Percentiles rank a stretch among this genome's conserved stretches.
Evolutionary conservation across 2,329 filamentous ascomycete species (phyloP).

Genomic region (Aspergillus fructus): DNA sequence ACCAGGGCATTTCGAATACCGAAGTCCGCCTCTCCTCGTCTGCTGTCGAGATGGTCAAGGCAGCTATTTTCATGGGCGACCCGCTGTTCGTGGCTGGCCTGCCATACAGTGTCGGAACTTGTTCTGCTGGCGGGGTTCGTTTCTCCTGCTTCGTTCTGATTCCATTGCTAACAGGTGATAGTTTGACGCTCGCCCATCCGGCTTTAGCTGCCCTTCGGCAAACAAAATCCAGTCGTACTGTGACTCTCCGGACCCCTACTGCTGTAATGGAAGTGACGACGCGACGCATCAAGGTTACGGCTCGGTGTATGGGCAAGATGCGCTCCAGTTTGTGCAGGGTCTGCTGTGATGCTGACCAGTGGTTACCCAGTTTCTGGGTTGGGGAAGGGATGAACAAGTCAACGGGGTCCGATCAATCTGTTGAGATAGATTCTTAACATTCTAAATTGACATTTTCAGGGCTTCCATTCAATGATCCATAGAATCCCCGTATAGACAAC

Average conservation of each 20-base stretch:
- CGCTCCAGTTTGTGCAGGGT: slow-evolving; percentile 55
- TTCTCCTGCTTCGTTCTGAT: slow-evolving; percentile 14
- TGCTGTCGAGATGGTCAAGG: slow-evolving; percentile 59
- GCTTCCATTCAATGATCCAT: no score
- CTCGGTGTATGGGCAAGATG: slow-evolving; percentile 59
- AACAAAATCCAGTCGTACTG: slow-evolving; percentile 65
- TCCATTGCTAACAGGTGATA: slow-evolving; percentile 25
- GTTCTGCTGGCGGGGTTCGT: slow-evolving; percentile 59
- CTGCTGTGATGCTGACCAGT: no score
- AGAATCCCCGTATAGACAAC: no score
- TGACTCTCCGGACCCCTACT: slow-evolving; percentile 63
- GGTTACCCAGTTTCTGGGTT: no score
- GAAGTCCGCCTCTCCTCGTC: slow-evolving; percentile 45
- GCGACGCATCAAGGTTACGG: slow-evolving; percentile 64
- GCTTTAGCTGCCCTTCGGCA: slow-evolving; percentile 57
- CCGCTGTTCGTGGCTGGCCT: slow-evolving; percentile 58
- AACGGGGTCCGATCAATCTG: no score
- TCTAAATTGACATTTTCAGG: no score
- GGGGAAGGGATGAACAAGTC: no score
- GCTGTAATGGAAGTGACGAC: slow-evolving; percentile 63
- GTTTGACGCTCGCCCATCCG: slow-evolving; percentile 61
- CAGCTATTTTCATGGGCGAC: slow-evolving; percentile 65
- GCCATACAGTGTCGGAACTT: slow-evolving; percentile 62
- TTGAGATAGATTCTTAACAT: no score
- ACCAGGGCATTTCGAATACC: slow-evolving; percentile 48